phyloP scores from a whole-genome alignment of 2,329 filamentous ascomycete genomes.

The Fusarium nygamai region DNA sequence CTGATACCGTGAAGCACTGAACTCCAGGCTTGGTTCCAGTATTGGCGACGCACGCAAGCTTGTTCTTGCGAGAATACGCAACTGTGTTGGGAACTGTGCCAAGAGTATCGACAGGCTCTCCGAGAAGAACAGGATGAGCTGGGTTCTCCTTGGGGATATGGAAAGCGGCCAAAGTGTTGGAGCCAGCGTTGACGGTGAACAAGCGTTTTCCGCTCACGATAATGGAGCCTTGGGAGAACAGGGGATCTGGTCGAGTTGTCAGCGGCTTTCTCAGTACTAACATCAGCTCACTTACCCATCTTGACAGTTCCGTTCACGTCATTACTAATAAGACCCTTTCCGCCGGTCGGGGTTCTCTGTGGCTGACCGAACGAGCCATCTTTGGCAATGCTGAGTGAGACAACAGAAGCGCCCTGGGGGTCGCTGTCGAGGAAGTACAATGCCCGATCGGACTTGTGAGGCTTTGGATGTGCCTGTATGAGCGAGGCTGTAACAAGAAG shows the following conservation, averaged over 20 bases:
- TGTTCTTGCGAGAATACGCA: constrained; percentile 4
- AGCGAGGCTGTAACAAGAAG: not conserved
- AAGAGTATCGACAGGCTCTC: not conserved
- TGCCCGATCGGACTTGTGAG: not conserved
- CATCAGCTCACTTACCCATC: not conserved
- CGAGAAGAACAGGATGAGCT: not conserved
- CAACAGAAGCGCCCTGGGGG: constrained; percentile 4
- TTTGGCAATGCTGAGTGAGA: not conserved
- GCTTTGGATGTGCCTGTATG: not conserved
- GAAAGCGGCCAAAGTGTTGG: constrained; percentile 1
- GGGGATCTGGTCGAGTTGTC: not conserved
- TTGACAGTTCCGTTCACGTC: not conserved
- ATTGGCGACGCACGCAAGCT: constrained; percentile 1
- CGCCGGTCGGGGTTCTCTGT: not conserved
- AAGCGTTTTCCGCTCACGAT: not conserved
- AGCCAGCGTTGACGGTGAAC: constrained; percentile 7
- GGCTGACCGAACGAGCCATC: not conserved
- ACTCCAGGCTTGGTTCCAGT: constrained; percentile 7
- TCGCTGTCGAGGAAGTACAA: constrained; percentile 12
- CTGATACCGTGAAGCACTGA: not conserved
- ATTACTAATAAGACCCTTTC: not conserved
- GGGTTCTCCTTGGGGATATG: not conserved
- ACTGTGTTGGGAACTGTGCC: constrained; percentile 6
- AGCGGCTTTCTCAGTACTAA: not conserved
- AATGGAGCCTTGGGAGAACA: not conserved